Percentiles rank a stretch among this genome's conserved stretches.
These are phyloP conservation scores for Delonix regia DNA, from an alignment of 306 rosid genomes.

Conservation along the genomic window DNA sequence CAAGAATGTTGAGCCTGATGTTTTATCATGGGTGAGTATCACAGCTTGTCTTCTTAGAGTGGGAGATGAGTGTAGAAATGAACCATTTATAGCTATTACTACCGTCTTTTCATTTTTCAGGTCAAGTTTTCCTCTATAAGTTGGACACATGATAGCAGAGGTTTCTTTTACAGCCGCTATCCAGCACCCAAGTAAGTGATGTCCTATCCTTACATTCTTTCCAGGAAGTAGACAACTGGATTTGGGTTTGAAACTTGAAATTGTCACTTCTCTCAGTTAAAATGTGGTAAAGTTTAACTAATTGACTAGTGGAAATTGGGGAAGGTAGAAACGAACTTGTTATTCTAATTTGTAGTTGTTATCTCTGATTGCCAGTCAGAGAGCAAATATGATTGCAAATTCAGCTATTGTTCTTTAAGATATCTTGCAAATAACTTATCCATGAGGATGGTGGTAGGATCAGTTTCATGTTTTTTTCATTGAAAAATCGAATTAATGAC, in stretches of 20 bases:
- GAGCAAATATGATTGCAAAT: background rate
- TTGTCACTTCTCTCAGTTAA: background rate
- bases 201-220: constrained; percentile 12
- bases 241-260: constrained; percentile 4
- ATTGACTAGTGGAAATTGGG: background rate
- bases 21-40: constrained; percentile 81
- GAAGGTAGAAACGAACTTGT: constrained; percentile 10
- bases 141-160: constrained; percentile 91
- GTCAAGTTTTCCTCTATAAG: constrained; percentile 78
- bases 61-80: background rate
- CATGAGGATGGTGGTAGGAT: constrained; percentile 3
- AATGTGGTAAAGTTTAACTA: background rate
- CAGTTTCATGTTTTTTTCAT: constrained; percentile 20
- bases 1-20: constrained; percentile 53
- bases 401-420: background rate
- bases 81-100: constrained; percentile 5
- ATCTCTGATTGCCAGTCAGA: background rate
- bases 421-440: constrained; percentile 12
- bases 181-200: constrained; percentile 82
- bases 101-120: constrained; percentile 70
- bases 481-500: constrained; percentile 23
- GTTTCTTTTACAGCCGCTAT: constrained; percentile 89
- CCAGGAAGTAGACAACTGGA: background rate
- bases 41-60: background rate
- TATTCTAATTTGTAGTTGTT: constrained; percentile 18